Evolutionary conservation across 2,329 filamentous ascomycete species (phyloP).

Genomic region (Orbilia javanica): DNA sequence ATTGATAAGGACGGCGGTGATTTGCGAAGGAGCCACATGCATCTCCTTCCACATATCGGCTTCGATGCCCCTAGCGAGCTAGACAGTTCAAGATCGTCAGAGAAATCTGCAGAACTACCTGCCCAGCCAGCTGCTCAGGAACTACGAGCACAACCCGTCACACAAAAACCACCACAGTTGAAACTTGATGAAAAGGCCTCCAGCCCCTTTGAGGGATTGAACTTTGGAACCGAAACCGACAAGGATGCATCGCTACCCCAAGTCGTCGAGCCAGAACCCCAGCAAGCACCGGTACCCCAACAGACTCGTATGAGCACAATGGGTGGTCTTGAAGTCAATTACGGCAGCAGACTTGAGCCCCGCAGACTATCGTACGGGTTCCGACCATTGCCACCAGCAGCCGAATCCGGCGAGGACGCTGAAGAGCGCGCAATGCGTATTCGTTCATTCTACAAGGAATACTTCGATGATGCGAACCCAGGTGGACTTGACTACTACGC

Average conservation of each 20-base stretch:
- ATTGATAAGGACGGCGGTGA: constrained; percentile 53
- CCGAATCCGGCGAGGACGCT: constrained; percentile 85
- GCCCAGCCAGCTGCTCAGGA: not conserved
- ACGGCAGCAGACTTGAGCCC: constrained; percentile 71
- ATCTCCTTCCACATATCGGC: constrained; percentile 49
- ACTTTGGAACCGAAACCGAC: constrained; percentile 43
- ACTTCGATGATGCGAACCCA: constrained; percentile 80
- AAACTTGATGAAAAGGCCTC: constrained; percentile 33
- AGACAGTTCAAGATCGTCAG: constrained; percentile 11
- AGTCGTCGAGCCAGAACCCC: constrained; percentile 39
- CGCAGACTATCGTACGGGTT: constrained; percentile 77
- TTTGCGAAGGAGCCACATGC: constrained; percentile 52
- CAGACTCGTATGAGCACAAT: constrained; percentile 57
- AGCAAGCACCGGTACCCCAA: constrained; percentile 3
- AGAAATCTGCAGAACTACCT: constrained; percentile 15
- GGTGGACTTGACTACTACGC: constrained; percentile 57
- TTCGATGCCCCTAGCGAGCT: constrained; percentile 38
- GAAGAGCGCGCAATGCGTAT: constrained; percentile 96
- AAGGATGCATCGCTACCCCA: constrained; percentile 36
- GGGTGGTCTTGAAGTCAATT: constrained; percentile 64
- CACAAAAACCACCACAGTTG: constrained; percentile 34
- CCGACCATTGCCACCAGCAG: constrained; percentile 87
- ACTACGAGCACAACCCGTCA: not conserved
- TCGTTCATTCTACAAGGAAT: constrained; percentile 98
- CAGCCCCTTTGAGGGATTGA: constrained; percentile 35